Conservation (phyloP, 192 early-diverging fungal genomes). For the Phycomyces nitens region DNA sequence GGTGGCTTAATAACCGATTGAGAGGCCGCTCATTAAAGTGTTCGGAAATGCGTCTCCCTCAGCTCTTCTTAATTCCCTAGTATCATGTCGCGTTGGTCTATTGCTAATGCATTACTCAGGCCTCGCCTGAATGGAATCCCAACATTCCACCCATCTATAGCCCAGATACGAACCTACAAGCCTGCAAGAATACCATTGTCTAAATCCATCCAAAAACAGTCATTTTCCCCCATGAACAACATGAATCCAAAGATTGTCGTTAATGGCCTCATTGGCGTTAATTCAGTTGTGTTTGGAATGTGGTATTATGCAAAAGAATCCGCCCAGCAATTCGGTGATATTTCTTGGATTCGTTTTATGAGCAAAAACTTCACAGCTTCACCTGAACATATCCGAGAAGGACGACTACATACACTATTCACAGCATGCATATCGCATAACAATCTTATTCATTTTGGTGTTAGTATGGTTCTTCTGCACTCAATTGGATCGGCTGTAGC, state of each 20-base stretch:
- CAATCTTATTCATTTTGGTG: slow-evolving; percentile 41
- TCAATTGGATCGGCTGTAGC: slow-evolving; percentile 45
- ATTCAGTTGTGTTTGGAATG: slow-evolving; percentile 38
- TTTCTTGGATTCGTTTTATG: slow-evolving; percentile 39
- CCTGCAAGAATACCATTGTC: background rate
- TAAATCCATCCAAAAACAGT: background rate
- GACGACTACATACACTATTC: slow-evolving; percentile 43
- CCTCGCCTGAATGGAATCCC: too few species aligned
- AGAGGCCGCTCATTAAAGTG: background rate
- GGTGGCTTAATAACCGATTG: background rate
- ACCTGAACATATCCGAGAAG: slow-evolving; percentile 27
- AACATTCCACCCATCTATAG: too few species aligned
- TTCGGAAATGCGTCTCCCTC: background rate
- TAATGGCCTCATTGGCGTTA: slow-evolving; percentile 32
- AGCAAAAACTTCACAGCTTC: slow-evolving; percentile 41
- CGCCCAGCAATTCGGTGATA: slow-evolving; percentile 39
- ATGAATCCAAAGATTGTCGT: background rate
- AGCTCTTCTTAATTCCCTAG: background rate
- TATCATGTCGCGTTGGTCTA: too few species aligned
- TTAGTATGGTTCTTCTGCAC: slow-evolving; percentile 47
- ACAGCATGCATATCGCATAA: slow-evolving; percentile 45
- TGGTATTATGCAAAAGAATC: slow-evolving; percentile 47
- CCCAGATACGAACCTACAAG: background rate
- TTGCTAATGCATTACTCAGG: too few species aligned
- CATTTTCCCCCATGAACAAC: background rate